Evolutionary conservation across 2,329 filamentous ascomycete species (phyloP).

Genomic region (Biscogniauxia sp.): DNA sequence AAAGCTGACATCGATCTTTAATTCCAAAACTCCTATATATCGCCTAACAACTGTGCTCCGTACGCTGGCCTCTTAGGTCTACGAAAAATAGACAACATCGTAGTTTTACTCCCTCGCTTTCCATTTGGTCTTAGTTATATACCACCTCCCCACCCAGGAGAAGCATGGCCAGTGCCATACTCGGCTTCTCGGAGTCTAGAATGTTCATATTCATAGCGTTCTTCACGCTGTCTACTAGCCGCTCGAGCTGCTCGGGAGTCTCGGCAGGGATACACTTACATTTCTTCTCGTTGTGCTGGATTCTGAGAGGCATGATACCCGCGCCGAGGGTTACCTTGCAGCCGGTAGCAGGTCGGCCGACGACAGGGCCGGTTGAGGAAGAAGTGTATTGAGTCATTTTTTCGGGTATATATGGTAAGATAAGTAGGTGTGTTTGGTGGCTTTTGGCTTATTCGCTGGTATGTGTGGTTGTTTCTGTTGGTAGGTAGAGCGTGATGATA

Average conservation of each 20-base stretch:
- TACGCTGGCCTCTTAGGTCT: not conserved
- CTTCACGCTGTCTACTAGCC: constrained; percentile 4
- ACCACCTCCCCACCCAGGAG: constrained; percentile 18
- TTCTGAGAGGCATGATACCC: constrained; percentile 3
- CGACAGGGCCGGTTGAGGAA: not conserved
- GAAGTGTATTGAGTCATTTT: not conserved
- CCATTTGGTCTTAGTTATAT: not conserved
- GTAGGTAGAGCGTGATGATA: too few relatives aligned
- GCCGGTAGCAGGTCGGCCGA: constrained; percentile 17
- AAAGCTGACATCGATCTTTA: too few relatives aligned
- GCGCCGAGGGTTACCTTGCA: constrained; percentile 13
- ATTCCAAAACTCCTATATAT: too few relatives aligned
- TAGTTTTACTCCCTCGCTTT: not conserved
- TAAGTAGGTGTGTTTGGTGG: not conserved
- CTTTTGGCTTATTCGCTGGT: not conserved
- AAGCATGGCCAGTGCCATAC: constrained; percentile 16
- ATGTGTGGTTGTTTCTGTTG: not conserved
- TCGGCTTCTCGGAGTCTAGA: constrained; percentile 20
- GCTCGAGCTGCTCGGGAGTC: constrained; percentile 6
- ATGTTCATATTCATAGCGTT: constrained; percentile 13
- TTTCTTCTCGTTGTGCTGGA: constrained; percentile 5
- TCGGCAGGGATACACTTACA: constrained; percentile 18
- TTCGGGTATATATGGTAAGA: not conserved
- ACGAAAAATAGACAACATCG: too few relatives aligned
- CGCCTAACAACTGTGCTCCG: too few relatives aligned